A percentile compares a stretch with the other conserved stretches of the same genome.
phyloP scores from a whole-genome alignment of 495 filamentous ascomycete genomes.

The Penicillium verhagenii region DNA sequence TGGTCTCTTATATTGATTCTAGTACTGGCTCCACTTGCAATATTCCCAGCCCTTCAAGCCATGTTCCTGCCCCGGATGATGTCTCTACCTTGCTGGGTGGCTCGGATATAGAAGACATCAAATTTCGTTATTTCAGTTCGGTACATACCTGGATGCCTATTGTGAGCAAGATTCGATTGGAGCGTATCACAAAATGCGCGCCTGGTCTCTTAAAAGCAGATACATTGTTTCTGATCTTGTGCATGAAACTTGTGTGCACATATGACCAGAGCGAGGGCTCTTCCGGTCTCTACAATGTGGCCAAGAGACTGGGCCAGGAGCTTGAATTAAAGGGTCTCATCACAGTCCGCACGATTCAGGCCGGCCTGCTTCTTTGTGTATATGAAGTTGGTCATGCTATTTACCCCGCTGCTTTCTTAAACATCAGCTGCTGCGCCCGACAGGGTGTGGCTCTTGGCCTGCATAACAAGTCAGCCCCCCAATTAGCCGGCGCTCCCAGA shows the following conservation, averaged over 20 bases:
- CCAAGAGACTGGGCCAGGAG: not conserved
- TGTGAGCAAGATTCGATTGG: constrained; percentile 1
- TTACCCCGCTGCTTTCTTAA: not conserved
- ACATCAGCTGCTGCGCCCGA: not conserved
- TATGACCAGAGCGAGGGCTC: not conserved
- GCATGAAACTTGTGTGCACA: not conserved
- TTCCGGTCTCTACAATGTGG: not conserved
- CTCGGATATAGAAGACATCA: not conserved
- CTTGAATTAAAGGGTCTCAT: not conserved
- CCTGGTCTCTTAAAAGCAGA: not conserved
- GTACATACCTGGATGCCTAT: constrained; percentile 1
- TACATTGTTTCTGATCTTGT: not conserved
- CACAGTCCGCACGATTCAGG: not conserved
- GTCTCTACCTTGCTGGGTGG: not conserved
- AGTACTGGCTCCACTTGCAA: not conserved
- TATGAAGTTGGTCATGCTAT: not conserved
- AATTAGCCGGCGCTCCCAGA: not conserved
- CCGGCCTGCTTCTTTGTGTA: not conserved
- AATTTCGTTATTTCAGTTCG: not conserved
- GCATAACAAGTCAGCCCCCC: not conserved
- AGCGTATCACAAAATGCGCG: not conserved
- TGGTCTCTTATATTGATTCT: not conserved
- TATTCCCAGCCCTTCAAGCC: not conserved
- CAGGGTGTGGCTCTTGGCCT: not conserved
- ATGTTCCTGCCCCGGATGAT: not conserved